Conservation (phyloP, 2,329 filamentous ascomycete species). For the Ophiostoma angusticollis region DNA sequence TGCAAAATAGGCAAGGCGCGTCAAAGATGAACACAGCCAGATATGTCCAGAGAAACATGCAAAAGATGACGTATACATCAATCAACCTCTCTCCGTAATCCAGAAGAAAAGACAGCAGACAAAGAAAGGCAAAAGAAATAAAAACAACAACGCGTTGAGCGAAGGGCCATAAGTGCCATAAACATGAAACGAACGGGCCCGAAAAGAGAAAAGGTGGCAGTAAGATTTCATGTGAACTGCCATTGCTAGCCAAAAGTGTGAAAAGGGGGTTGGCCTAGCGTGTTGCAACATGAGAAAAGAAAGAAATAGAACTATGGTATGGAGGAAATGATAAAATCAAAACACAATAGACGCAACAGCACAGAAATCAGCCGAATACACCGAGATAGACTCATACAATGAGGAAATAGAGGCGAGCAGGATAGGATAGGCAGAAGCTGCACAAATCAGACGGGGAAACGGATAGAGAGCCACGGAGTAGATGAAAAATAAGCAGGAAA, state of each 20-base stretch:
- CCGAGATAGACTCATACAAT: no score
- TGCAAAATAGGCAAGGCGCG: constrained; percentile 1
- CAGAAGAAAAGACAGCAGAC: constrained; percentile 3
- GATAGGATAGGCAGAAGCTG: no score
- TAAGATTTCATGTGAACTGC: no score
- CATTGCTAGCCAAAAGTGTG: no score
- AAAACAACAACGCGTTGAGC: background rate
- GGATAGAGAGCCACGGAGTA: constrained; percentile 14
- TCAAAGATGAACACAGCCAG: no score
- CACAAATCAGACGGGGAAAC: constrained; percentile 1
- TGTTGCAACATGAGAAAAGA: no score
- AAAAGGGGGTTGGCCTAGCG: no score
- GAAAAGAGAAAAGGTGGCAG: constrained; percentile 5
- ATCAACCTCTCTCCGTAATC: background rate
- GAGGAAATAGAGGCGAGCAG: no score
- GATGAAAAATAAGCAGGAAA: constrained; percentile 7
- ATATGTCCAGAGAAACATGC: constrained; percentile 7
- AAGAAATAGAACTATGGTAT: no score
- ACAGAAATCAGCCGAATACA: no score
- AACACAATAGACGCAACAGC: no score
- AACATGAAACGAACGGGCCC: constrained; percentile 7
- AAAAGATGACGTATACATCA: background rate
- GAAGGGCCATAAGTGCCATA: background rate
- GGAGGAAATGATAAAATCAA: no score
- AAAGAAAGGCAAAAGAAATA: constrained; percentile 12